Evolutionary conservation across 1,284 basidiomycete species (phyloP).

Genomic region (Stygiomarasmius scandens): DNA sequence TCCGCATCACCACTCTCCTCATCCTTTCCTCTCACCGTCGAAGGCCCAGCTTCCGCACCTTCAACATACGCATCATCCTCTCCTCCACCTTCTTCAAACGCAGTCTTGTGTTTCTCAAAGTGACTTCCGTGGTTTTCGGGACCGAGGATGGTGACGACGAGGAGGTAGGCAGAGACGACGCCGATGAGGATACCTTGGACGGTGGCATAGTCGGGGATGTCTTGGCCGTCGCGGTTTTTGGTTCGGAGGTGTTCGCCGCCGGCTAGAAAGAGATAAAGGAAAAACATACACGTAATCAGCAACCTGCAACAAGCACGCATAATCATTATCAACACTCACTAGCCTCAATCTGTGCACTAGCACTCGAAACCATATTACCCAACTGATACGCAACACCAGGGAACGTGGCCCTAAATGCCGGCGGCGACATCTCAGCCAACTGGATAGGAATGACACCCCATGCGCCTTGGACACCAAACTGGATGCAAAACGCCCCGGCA

Average conservation of each 20-base stretch:
- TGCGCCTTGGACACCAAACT: slow-evolving; percentile 84
- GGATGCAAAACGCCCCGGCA: slow-evolving; percentile 84
- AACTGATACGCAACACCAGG: slow-evolving; percentile 93
- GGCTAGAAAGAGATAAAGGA: slow-evolving; percentile 38
- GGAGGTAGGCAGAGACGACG: slow-evolving; percentile 65
- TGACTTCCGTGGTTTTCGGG: slow-evolving; percentile 82
- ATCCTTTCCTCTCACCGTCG: too few species aligned
- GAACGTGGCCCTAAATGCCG: slow-evolving; percentile 93
- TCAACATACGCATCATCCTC: slow-evolving; percentile 36
- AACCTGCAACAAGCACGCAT: neutral
- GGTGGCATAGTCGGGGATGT: slow-evolving; percentile 81
- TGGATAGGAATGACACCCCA: slow-evolving; percentile 88
- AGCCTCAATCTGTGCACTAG: slow-evolving; percentile 91
- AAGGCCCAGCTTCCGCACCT: too few species aligned
- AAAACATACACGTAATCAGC: neutral
- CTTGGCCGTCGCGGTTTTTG: too few species aligned
- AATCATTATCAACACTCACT: slow-evolving; percentile 44
- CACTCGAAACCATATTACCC: slow-evolving; percentile 87
- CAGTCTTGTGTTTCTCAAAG: slow-evolving; percentile 82
- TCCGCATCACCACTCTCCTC: neutral
- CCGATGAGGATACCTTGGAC: slow-evolving; percentile 58
- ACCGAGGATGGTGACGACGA: slow-evolving; percentile 69
- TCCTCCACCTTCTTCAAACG: slow-evolving; percentile 76
- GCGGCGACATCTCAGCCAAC: slow-evolving; percentile 86
- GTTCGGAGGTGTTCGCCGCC: slow-evolving; percentile 64